These are phyloP conservation scores for Fabrea salina DNA, from an alignment of 169 alveolate genomes.

Conservation along the genomic window DNA sequence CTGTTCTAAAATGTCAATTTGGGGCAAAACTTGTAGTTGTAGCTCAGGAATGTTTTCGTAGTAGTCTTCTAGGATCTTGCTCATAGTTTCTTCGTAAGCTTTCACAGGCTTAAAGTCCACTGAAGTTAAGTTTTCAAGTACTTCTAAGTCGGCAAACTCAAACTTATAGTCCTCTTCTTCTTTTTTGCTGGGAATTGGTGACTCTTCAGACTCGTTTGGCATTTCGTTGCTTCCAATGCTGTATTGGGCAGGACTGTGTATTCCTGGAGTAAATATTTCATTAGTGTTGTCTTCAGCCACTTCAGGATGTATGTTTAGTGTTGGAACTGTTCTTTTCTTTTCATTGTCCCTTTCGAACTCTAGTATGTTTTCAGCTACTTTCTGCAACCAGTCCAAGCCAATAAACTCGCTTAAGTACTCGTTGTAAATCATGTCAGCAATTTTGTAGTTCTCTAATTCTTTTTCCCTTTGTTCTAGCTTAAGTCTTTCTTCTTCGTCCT, in stretches of 20 bases:
- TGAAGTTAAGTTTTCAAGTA: background rate
- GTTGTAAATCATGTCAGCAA: background rate
- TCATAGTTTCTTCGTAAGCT: background rate
- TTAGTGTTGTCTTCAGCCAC: conserved; percentile 3
- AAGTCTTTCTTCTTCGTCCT: background rate
- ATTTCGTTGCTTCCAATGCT: background rate
- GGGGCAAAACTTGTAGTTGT: background rate
- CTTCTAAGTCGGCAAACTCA: background rate
- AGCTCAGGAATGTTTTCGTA: background rate
- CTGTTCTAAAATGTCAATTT: background rate
- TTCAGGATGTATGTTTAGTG: background rate
- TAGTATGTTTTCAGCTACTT: background rate
- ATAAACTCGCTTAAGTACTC: background rate
- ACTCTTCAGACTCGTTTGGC: background rate
- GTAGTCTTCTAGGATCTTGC: background rate
- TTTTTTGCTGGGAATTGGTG: background rate
- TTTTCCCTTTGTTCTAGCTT: background rate
- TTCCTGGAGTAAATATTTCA: conserved; percentile 23
- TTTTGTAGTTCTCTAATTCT: background rate
- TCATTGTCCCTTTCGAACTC: background rate
- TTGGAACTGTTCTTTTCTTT: background rate
- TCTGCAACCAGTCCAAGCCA: background rate
- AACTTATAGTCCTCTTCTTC: background rate
- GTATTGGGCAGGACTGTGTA: conserved; percentile 8
- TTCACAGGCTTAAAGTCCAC: background rate